Base-by-base conservation (phyloP, 257 asterid species). In the Nemophila menziesii region DNA sequence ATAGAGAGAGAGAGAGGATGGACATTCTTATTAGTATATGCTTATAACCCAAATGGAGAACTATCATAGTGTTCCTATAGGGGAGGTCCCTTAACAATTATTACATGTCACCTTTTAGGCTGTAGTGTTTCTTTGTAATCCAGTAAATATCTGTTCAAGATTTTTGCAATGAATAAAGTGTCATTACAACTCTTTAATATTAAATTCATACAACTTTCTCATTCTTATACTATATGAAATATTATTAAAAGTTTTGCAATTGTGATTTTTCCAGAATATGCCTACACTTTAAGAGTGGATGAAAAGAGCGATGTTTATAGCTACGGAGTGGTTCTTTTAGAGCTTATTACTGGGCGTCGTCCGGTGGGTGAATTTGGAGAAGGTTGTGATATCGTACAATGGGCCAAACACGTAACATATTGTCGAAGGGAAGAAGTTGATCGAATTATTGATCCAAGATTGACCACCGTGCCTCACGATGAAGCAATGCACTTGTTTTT, bases 401-500 rank as follows among this genome's bases (percentile, higher is more conserved):
- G 97, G 97, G 59, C 74, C 9, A 80, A 44, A 55, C 62, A 58
- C 20, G 72, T 54, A 46, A 78, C 95, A 47, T 63, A 64, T 45
- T 62, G 84, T 64, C 68, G 72, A 16, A 64, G 82, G 52, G 95
- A 80, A 45, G 80, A 75, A 55, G 81, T 71, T 3, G 48, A 22
- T 4, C 47, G 48, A 1, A 63, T 87, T 19, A 51, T 83, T 21
- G 95, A 87, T 43, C 80, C 89, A 12, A 61, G 92, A 51, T 67
- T 87, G 2, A 55, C 72, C 5, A 57, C 56, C 8, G 79, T 72
- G 49, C 93, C 86, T 2, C 65, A 60, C 46, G 95, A 83, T 1
- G 95, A 83, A 44, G 78, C 89, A 15, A 69, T 73, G 74, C 93
- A 84, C 62, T 39, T 87, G 47, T 83, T 80, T 70, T 80, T 83